Conservation (phyloP, 208 protist species). For the Crithidia expoeki region DNA sequence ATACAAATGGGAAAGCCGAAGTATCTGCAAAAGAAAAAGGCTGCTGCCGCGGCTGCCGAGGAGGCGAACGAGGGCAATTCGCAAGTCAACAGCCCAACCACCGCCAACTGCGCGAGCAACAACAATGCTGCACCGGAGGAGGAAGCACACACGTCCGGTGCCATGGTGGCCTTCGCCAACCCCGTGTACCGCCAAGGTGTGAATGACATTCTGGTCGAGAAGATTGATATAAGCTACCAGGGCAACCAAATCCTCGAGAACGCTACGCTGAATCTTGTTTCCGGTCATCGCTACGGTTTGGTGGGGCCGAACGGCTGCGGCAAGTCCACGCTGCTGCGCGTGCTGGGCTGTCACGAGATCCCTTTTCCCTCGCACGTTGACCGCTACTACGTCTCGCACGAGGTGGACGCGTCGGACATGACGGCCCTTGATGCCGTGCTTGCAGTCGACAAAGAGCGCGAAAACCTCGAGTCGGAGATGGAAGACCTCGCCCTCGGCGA, state of each 20-base stretch:
- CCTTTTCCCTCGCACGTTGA: conserved; percentile 94
- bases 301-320: conserved; percentile 93
- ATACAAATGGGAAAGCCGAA: conserved; percentile 80
- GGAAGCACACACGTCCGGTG: conserved; percentile 58
- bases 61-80: conserved; percentile 35
- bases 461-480: conserved; percentile 79
- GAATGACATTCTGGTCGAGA: conserved; percentile 88
- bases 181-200: conserved; percentile 82
- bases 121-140: conserved; percentile 8
- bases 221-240: conserved; percentile 91
- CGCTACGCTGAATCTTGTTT: conserved; percentile 82
- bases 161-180: conserved; percentile 88
- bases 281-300: conserved; percentile 87
- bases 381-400: conserved; percentile 97
- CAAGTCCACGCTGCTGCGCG: conserved; percentile 92
- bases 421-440: conserved; percentile 86
- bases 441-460: conserved; percentile 81
- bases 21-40: conserved; percentile 86
- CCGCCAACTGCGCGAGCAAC: conserved; percentile 3
- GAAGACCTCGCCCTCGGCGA: conserved; percentile 83
- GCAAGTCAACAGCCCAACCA: conserved; percentile 28
- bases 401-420: conserved; percentile 91
- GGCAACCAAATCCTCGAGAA: conserved; percentile 84
- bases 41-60: conserved; percentile 37
- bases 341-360: conserved; percentile 88